Evolutionary conservation across 2,329 filamentous ascomycete species (phyloP).

Genomic region (Penicillium sp.): DNA sequence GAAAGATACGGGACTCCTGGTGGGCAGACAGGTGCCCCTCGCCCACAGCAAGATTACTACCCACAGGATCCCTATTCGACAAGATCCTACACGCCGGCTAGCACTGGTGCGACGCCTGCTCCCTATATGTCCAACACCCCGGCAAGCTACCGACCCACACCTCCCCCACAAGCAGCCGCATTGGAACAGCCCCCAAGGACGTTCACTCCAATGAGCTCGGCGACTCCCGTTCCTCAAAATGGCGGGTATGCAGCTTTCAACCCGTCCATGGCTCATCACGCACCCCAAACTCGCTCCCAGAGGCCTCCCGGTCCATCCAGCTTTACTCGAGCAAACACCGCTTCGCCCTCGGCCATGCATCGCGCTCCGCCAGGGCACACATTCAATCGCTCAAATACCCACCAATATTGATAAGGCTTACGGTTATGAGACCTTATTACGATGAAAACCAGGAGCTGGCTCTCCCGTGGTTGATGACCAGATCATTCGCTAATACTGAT

Average conservation of each 20-base stretch:
- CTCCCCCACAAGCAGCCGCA: constrained; percentile 6
- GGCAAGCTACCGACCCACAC: constrained; percentile 12
- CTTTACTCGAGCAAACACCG: constrained; percentile 19
- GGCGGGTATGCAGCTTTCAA: constrained; percentile 25
- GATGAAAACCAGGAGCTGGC: constrained; percentile 27
- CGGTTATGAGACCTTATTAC: constrained; percentile 10
- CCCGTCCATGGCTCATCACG: constrained; percentile 11
- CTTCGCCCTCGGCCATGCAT: constrained; percentile 23
- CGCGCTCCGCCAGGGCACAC: constrained; percentile 19
- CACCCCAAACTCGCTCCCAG: constrained; percentile 7
- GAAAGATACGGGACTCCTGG: not conserved
- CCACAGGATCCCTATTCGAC: constrained; percentile 2
- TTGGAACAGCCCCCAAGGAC: constrained; percentile 9
- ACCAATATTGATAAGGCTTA: constrained; percentile 16
- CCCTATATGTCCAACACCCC: constrained; percentile 15
- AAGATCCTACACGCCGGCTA: constrained; percentile 11
- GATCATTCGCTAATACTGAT: constrained; percentile 15
- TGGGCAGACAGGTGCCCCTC: not conserved
- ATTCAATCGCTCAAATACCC: constrained; percentile 24
- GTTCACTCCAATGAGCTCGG: constrained; percentile 14
- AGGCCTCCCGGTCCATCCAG: constrained; percentile 13
- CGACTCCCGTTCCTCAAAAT: constrained; percentile 10
- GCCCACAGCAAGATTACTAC: not conserved
- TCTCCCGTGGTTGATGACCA: constrained; percentile 26
- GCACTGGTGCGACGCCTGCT: constrained; percentile 4